phyloP scores from a whole-genome alignment of 192 early-diverging fungal species.

The Coemansia guatemalensis region DNA sequence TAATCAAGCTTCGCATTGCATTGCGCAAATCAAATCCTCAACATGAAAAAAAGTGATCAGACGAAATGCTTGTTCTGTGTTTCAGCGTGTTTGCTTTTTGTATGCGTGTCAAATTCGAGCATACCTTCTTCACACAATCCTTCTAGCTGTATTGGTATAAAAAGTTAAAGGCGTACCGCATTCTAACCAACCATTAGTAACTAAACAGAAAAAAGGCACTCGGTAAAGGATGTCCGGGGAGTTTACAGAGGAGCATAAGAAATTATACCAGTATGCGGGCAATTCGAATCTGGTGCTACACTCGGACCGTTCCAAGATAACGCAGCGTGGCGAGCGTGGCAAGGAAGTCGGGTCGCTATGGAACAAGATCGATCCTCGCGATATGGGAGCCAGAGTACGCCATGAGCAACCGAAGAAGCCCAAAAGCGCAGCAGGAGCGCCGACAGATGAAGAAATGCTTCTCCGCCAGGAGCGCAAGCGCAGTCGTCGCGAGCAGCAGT shows the following conservation, averaged over 20 bases:
- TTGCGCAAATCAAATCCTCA: neutral
- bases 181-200: neutral
- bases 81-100: too few species aligned
- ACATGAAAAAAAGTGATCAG: neutral
- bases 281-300: constrained; percentile 97
- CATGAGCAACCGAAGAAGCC: constrained; percentile 65
- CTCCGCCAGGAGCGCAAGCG: constrained; percentile 14
- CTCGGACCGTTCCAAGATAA: constrained; percentile 76
- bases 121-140: neutral
- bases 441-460: constrained; percentile 54
- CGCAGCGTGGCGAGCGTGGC: constrained; percentile 87
- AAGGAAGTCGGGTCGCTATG: constrained; percentile 93
- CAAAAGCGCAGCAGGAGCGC: constrained; percentile 22
- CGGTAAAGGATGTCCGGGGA: constrained; percentile 33
- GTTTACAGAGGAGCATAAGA: constrained; percentile 52
- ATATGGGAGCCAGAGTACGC: constrained; percentile 80
- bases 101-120: too few species aligned
- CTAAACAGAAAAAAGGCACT: neutral
- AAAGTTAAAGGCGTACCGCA: neutral
- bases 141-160: neutral
- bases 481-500: constrained; percentile 29
- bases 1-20: neutral
- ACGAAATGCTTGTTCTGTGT: neutral
- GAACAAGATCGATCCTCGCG: constrained; percentile 79
- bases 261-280: constrained; percentile 76